Percentiles rank a stretch among this genome's conserved stretches.
Conservation (phyloP, 805 yeast species). For the Kodamaea hsintzibuensis region DNA sequence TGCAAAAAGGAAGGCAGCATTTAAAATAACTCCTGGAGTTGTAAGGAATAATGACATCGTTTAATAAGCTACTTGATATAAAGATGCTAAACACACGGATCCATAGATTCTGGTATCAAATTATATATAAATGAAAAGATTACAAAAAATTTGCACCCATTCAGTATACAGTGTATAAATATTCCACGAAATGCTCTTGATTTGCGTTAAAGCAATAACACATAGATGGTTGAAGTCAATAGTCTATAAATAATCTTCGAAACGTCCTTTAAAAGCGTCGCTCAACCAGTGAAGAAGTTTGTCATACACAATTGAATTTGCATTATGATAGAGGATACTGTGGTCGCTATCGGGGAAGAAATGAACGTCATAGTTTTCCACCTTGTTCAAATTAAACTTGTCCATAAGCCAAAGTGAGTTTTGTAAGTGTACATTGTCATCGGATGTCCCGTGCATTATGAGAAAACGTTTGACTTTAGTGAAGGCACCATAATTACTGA, state of each 20-base stretch:
- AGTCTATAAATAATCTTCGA: slow-evolving; percentile 14
- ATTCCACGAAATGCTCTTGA: too few species aligned
- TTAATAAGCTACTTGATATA: too few species aligned
- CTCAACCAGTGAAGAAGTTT: slow-evolving; percentile 69
- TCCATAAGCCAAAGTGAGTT: slow-evolving; percentile 80
- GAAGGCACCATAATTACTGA: slow-evolving; percentile 57
- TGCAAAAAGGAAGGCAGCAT: too few species aligned
- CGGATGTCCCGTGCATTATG: slow-evolving; percentile 95
- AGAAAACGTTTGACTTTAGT: slow-evolving; percentile 63
- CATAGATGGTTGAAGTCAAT: neutral
- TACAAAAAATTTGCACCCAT: neutral
- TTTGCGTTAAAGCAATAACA: too few species aligned
- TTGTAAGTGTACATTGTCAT: slow-evolving; percentile 96
- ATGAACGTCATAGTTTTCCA: slow-evolving; percentile 82
- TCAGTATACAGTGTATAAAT: too few species aligned
- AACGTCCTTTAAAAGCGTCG: slow-evolving; percentile 56
- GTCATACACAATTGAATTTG: slow-evolving; percentile 69
- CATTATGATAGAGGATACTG: slow-evolving; percentile 76
- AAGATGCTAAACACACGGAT: too few species aligned
- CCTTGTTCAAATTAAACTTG: slow-evolving; percentile 54
- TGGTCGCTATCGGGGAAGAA: slow-evolving; percentile 95
- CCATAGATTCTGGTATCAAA: too few species aligned
- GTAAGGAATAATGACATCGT: too few species aligned
- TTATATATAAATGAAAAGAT: too few species aligned
- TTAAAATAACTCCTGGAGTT: too few species aligned